A percentile compares a stretch with the other conserved stretches of the same genome.
phyloP scores from a whole-genome alignment of 306 rosid genomes.

The Trichosanthes truncata region DNA sequence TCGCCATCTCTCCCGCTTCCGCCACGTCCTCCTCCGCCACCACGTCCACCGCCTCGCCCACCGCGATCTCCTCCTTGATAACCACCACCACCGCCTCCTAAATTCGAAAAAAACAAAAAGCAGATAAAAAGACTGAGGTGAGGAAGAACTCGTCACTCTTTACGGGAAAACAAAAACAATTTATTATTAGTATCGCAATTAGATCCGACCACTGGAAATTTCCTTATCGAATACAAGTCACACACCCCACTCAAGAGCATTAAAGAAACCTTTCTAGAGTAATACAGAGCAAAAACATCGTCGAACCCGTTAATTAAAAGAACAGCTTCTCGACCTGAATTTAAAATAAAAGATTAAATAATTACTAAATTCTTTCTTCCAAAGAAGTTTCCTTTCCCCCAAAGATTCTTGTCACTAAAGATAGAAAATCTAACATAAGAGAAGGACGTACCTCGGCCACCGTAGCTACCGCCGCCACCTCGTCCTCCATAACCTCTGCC shows the following conservation, averaged over 20 bases:
- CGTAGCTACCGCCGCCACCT: conserved; percentile 36
- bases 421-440: background rate
- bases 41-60: conserved; percentile 50
- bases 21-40: conserved; percentile 53
- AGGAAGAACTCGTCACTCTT: background rate
- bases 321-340: background rate
- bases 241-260: background rate
- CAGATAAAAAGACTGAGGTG: background rate
- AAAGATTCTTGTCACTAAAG: background rate
- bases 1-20: conserved; percentile 97
- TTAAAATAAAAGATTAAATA: background rate
- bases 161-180: background rate
- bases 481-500: conserved; percentile 28
- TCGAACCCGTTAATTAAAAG: background rate
- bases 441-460: conserved; percentile 63
- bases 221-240: background rate
- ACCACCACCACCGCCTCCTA: conserved; percentile 36
- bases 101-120: conserved; percentile 9
- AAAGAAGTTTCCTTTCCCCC: background rate
- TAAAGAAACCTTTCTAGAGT: too few species aligned
- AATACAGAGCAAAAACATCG: background rate
- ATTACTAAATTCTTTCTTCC: background rate
- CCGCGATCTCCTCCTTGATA: conserved; percentile 85
- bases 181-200: background rate
- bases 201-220: background rate